Evolutionary conservation across 2,329 filamentous ascomycete species (phyloP).

Genomic region (Epichloe uncinata): DNA sequence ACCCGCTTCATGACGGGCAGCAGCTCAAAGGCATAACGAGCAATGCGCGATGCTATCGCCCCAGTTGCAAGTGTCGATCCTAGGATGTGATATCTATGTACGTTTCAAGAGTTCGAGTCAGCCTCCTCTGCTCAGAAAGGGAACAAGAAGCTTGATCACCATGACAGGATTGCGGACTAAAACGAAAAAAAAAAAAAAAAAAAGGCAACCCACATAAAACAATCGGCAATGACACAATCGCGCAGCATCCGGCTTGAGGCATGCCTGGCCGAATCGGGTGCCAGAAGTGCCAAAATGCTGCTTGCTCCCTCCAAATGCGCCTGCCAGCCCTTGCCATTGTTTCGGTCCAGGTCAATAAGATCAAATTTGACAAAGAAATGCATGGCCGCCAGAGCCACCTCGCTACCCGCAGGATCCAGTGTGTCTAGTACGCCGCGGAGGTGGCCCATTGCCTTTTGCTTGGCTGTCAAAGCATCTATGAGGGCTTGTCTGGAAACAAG

Average conservation of each 20-base stretch:
- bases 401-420: constrained; percentile 27
- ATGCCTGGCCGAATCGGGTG: constrained; percentile 14
- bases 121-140: neutral
- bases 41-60: constrained; percentile 24
- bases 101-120: neutral
- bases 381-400: constrained; percentile 33
- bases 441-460: constrained; percentile 32
- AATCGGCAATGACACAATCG: constrained; percentile 35
- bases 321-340: constrained; percentile 30
- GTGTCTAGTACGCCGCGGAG: constrained; percentile 27
- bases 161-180: neutral
- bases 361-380: constrained; percentile 39
- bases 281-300: constrained; percentile 25
- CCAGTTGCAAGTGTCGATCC: constrained; percentile 25
- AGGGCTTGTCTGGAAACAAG: constrained; percentile 26
- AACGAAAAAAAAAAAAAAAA: too few relatives aligned
- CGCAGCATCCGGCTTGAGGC: constrained; percentile 23
- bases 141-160: neutral
- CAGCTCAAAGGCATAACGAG: constrained; percentile 25
- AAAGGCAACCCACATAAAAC: constrained; percentile 27
- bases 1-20: constrained; percentile 27
- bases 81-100: constrained; percentile 26
- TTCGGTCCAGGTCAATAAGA: constrained; percentile 33
- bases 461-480: constrained; percentile 32
- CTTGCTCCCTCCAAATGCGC: constrained; percentile 32